phyloP scores from a whole-genome alignment of 768 basidiomycete species.

The Mycena belliarum region DNA sequence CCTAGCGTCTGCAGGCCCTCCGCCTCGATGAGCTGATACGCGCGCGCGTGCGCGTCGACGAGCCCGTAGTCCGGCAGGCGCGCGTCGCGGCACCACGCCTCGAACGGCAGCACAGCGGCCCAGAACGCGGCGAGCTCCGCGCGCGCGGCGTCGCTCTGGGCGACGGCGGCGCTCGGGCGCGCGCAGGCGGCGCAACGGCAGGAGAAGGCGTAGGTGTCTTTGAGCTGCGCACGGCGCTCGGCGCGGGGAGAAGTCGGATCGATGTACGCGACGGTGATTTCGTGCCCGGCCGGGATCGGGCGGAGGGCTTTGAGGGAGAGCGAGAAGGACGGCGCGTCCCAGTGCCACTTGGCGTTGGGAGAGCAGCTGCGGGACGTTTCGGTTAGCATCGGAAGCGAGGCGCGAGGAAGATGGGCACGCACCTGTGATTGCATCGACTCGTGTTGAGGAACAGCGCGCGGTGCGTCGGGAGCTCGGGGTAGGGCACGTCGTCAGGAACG shows the following conservation, averaged over 20 bases:
- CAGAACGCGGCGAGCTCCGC: constrained; percentile 30
- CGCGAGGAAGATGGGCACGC: background rate
- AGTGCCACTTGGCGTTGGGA: constrained; percentile 41
- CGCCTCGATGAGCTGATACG: constrained; percentile 31
- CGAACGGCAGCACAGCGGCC: constrained; percentile 31
- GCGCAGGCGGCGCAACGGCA: constrained; percentile 34
- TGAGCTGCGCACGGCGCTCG: constrained; percentile 21
- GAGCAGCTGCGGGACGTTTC: constrained; percentile 31
- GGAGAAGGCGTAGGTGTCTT: constrained; percentile 30
- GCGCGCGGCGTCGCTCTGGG: constrained; percentile 32
- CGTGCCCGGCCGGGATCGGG: constrained; percentile 33
- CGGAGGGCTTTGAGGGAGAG: constrained; percentile 36
- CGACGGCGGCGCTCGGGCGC: constrained; percentile 11
- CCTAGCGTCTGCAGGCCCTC: constrained; percentile 35
- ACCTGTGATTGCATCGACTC: constrained; percentile 45
- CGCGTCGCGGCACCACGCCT: constrained; percentile 35
- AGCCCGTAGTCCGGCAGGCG: constrained; percentile 29
- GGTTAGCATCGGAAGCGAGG: background rate
- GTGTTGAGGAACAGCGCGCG: constrained; percentile 37
- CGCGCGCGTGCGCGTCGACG: constrained; percentile 33
- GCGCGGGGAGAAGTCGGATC: constrained; percentile 24
- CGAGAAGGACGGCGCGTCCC: constrained; percentile 34
- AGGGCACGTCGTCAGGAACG: constrained; percentile 24
- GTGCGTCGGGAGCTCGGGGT: constrained; percentile 31
- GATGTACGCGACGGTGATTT: constrained; percentile 41